Percentiles rank a stretch among this genome's conserved stretches.
Conservation (phyloP, 768 basidiomycete genomes). For the Lentinula lateritia region DNA sequence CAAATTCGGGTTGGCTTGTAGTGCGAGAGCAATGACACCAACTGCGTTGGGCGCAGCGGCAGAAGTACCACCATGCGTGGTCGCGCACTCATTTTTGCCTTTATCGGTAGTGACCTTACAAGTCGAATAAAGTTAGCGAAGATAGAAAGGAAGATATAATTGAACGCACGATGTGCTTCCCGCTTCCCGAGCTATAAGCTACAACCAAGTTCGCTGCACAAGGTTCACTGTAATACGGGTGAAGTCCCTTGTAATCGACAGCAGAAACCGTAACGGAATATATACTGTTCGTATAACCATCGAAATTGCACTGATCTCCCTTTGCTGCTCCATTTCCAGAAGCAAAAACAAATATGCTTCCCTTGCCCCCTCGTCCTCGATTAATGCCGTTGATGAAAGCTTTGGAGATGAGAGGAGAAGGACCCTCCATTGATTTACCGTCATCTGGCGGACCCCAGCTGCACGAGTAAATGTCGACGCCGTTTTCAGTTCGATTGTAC, state of each 20-base stretch:
- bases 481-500: slow-evolving; percentile 46
- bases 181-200: slow-evolving; percentile 92
- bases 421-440: slow-evolving; percentile 91
- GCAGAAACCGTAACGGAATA: slow-evolving; percentile 97
- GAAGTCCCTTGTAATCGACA: slow-evolving; percentile 86
- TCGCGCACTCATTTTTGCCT: slow-evolving; percentile 77
- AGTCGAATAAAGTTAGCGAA: slow-evolving; percentile 14
- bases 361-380: slow-evolving; percentile 84
- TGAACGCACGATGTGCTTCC: slow-evolving; percentile 80
- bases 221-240: slow-evolving; percentile 96
- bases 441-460: slow-evolving; percentile 99
- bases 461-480: slow-evolving; percentile 91
- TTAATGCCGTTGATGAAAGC: slow-evolving; percentile 92
- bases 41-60: slow-evolving; percentile 97
- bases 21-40: slow-evolving; percentile 86
- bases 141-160: slow-evolving; percentile 1
- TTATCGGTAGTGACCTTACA: slow-evolving; percentile 89
- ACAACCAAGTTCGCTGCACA: slow-evolving; percentile 97
- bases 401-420: slow-evolving; percentile 85
- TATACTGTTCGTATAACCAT: slow-evolving; percentile 98
- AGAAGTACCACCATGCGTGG: slow-evolving; percentile 89
- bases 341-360: slow-evolving; percentile 94
- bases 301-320: slow-evolving; percentile 98
- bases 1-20: slow-evolving; percentile 88
- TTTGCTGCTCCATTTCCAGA: slow-evolving; percentile 90